phyloP scores from a whole-genome alignment of 2,329 filamentous ascomycete species.

The Beauveria rudraprayagi region DNA sequence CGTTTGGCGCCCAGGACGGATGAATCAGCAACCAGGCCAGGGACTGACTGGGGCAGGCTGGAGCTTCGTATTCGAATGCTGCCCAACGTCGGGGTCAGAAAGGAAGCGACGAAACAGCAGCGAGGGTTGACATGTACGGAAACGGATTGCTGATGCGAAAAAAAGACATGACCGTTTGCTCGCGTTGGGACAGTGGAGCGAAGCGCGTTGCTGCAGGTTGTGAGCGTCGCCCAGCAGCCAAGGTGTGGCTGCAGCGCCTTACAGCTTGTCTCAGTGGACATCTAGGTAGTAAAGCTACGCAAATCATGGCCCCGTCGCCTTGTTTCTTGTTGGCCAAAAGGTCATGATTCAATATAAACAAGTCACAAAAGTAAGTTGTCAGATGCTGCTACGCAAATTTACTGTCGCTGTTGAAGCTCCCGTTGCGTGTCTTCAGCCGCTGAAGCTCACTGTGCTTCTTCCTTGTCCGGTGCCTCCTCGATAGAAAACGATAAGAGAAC shows the following conservation, averaged over 20 bases:
- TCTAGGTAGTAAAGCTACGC: too few species aligned
- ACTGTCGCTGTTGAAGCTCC: neutral
- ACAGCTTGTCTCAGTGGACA: neutral
- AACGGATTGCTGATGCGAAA: neutral
- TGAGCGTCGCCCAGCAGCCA: neutral
- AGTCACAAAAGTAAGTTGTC: too few species aligned
- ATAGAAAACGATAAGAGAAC: slow-evolving; percentile 2
- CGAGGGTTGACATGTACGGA: neutral
- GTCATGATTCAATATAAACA: too few species aligned
- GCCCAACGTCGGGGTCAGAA: too few species aligned
- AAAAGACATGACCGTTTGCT: neutral
- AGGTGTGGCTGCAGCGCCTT: too few species aligned
- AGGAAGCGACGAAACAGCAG: neutral
- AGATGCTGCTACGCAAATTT: too few species aligned
- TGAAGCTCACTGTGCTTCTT: neutral
- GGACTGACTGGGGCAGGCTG: neutral
- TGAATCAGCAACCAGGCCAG: neutral
- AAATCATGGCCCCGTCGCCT: too few species aligned
- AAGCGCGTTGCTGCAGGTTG: neutral
- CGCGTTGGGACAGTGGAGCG: neutral
- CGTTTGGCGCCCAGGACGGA: neutral
- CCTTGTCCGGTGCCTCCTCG: neutral
- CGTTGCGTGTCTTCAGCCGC: too few species aligned
- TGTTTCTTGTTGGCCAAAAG: neutral
- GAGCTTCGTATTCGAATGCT: neutral